Conservation (phyloP, 306 rosid species). For the Glycine latifolia region DNA sequence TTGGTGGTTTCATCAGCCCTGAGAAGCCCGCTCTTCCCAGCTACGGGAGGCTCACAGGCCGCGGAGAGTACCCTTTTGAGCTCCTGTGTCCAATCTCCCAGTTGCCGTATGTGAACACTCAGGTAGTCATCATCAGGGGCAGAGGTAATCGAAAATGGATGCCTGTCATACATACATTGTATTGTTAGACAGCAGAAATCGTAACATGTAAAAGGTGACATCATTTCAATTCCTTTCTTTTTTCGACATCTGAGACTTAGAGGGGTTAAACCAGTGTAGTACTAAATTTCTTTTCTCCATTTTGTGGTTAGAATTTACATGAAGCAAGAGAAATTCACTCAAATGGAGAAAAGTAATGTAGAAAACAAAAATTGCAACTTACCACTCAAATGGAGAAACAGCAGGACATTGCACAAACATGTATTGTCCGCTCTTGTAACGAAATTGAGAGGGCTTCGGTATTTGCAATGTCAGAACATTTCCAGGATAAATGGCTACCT, state of each 20-base stretch:
- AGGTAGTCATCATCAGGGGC: constrained; percentile 91
- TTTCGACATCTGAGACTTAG: too few relatives aligned
- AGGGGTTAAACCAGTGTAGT: too few relatives aligned
- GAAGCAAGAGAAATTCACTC: too few relatives aligned
- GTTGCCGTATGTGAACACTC: constrained; percentile 93
- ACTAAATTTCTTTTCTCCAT: too few relatives aligned
- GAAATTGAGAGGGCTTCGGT: constrained; percentile 90
- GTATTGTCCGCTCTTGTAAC: constrained; percentile 93
- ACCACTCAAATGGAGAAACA: constrained; percentile 97
- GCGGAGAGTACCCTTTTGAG: constrained; percentile 82
- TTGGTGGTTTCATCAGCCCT: constrained; percentile 95
- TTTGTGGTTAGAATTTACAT: too few relatives aligned
- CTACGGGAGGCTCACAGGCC: constrained; percentile 81
- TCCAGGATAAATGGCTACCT: constrained; percentile 97
- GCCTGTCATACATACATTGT: constrained; percentile 62
- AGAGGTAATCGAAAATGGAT: constrained; percentile 97
- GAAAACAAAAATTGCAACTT: constrained; percentile 39
- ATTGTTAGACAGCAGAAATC: not conserved
- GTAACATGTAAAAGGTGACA: constrained; percentile 1
- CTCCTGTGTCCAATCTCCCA: constrained; percentile 96
- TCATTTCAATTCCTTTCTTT: constrained; percentile 16
- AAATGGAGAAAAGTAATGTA: not conserved
- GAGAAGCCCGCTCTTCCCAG: constrained; percentile 92
- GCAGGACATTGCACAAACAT: constrained; percentile 97
- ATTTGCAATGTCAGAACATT: constrained; percentile 87